A percentile compares a stretch with the other conserved stretches of the same genome.
Evolutionary conservation across 208 protist species (phyloP).

Genomic region (Acanthamoeba sp.): DNA sequence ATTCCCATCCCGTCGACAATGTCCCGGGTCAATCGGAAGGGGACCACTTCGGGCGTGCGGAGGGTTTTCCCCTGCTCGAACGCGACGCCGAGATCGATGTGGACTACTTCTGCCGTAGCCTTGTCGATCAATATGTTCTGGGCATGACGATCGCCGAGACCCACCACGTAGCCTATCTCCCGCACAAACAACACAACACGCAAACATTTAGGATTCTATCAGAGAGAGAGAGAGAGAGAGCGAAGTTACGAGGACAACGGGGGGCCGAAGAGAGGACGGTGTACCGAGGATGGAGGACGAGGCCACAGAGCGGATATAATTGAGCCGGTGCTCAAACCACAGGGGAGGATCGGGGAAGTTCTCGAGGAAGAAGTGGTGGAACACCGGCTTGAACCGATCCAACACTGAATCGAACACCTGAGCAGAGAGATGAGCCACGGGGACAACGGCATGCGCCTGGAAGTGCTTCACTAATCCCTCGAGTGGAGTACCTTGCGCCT

Average conservation of each 20-base stretch:
- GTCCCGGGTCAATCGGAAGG: conserved; percentile 97
- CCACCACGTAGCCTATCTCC: conserved; percentile 93
- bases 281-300: conserved; percentile 91
- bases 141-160: conserved; percentile 96
- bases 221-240: no score
- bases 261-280: not conserved
- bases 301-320: conserved; percentile 95
- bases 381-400: conserved; percentile 92
- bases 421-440: not conserved
- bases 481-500: not conserved
- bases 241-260: no score
- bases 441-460: no score
- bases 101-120: conserved; percentile 93
- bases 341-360: conserved; percentile 87
- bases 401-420: conserved; percentile 50
- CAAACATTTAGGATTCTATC: no score
- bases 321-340: conserved; percentile 91
- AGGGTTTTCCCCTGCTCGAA: conserved; percentile 95
- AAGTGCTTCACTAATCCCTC: no score
- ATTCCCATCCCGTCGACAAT: conserved; percentile 95
- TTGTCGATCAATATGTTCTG: conserved; percentile 97
- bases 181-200: no score
- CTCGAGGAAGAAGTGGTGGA: conserved; percentile 97
- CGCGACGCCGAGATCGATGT: conserved; percentile 97
- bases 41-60: conserved; percentile 95